These are phyloP conservation scores for Aspergillus quadrilineatus DNA, from an alignment of 2,329 filamentous ascomycete species.

Conservation along the genomic window DNA sequence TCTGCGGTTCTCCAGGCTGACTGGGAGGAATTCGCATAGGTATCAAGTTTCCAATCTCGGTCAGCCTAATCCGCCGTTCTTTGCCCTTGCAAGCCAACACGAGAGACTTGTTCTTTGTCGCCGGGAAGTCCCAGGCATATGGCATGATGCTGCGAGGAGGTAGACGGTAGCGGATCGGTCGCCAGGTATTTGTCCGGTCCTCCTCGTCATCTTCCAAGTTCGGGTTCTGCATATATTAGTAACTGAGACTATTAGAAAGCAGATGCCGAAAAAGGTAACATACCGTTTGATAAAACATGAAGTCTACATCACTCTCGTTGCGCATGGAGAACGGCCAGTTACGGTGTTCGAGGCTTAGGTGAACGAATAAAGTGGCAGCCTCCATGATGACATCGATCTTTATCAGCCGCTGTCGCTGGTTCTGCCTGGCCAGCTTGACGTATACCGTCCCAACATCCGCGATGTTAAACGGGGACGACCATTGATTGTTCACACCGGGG, in stretches of 20 bases:
- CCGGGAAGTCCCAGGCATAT: slow-evolving; percentile 98
- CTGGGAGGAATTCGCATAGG: slow-evolving; percentile 82
- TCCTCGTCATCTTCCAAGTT: slow-evolving; percentile 87
- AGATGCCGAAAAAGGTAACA: slow-evolving; percentile 5
- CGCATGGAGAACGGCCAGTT: slow-evolving; percentile 99
- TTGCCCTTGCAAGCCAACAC: slow-evolving; percentile 75
- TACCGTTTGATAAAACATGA: slow-evolving; percentile 88
- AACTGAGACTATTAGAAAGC: neutral
- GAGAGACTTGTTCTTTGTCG: slow-evolving; percentile 92
- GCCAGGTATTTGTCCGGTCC: slow-evolving; percentile 79
- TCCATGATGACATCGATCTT: slow-evolving; percentile 90
- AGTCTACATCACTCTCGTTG: slow-evolving; percentile 95
- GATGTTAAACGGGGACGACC: slow-evolving; percentile 97
- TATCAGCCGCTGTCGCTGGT: slow-evolving; percentile 83
- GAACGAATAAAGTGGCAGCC: slow-evolving; percentile 87
- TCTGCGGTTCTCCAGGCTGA: slow-evolving; percentile 63
- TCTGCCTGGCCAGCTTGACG: slow-evolving; percentile 87
- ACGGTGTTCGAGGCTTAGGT: slow-evolving; percentile 84
- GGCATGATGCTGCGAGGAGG: slow-evolving; percentile 98
- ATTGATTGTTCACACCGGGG: slow-evolving; percentile 91
- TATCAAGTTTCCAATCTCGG: slow-evolving; percentile 93
- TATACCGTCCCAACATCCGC: slow-evolving; percentile 90
- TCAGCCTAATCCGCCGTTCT: slow-evolving; percentile 88
- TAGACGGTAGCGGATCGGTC: slow-evolving; percentile 85
- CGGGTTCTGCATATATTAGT: slow-evolving; percentile 57